Evolutionary conservation across 2,329 filamentous ascomycete species (phyloP).

Genomic region (Lachnellula occidentalis): DNA sequence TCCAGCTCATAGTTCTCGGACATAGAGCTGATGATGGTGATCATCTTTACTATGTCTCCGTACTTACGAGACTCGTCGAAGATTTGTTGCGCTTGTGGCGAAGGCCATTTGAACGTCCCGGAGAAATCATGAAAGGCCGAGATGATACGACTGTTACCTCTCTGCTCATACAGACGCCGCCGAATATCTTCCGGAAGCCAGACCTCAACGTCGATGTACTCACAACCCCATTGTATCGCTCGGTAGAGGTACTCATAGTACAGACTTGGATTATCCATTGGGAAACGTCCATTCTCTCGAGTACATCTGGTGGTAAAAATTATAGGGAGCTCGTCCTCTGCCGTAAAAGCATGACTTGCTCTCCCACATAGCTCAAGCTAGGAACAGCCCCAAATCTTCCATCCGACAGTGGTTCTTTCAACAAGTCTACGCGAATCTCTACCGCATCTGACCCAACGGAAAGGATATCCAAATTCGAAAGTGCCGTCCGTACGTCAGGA

Average conservation of each 20-base stretch:
- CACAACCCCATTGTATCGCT: conserved; percentile 82
- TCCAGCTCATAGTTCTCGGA: conserved; percentile 89
- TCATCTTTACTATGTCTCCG: conserved; percentile 88
- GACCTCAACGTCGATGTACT: conserved; percentile 85
- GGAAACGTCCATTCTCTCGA: conserved; percentile 76
- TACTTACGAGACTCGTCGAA: conserved; percentile 69
- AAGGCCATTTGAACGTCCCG: conserved; percentile 77
- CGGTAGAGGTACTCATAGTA: conserved; percentile 77
- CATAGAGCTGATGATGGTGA: conserved; percentile 72
- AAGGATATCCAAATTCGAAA: conserved; percentile 80
- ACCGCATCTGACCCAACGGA: conserved; percentile 83
- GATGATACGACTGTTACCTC: conserved; percentile 78
- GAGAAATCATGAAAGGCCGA: conserved; percentile 91
- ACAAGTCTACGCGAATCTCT: conserved; percentile 76
- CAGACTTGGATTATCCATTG: conserved; percentile 70
- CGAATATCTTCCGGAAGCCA: conserved; percentile 78
- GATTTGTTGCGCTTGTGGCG: conserved; percentile 62
- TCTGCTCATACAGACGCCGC: conserved; percentile 58
- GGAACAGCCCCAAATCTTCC: conserved; percentile 61
- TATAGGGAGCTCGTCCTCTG: conserved; percentile 86
- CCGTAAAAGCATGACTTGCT: conserved; percentile 78
- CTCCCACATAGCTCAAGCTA: conserved; percentile 76
- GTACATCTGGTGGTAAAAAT: conserved; percentile 83
- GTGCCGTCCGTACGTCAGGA: conserved; percentile 73
- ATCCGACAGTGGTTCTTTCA: conserved; percentile 64